A percentile compares a stretch with the other conserved stretches of the same genome.
Evolutionary conservation across 2,329 filamentous ascomycete species (phyloP).

Genomic region (Clathrospora elynae): DNA sequence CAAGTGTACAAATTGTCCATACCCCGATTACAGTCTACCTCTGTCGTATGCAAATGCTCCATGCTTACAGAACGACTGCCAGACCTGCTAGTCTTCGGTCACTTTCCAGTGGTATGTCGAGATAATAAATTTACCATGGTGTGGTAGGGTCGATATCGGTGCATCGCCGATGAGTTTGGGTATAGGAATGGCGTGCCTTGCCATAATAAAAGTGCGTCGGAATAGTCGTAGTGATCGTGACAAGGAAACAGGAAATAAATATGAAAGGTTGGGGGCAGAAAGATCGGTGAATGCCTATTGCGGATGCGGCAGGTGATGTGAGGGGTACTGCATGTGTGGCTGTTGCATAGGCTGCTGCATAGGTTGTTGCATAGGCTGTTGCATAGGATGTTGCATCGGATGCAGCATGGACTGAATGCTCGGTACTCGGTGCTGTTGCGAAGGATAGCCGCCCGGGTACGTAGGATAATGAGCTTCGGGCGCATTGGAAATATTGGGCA

Average conservation of each 20-base stretch:
- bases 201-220: conserved; percentile 1
- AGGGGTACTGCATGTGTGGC: conserved; percentile 25
- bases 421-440: conserved; percentile 40
- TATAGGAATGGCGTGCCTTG: conserved; percentile 13
- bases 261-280: conserved; percentile 15
- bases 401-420: conserved; percentile 50
- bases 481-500: conserved; percentile 31
- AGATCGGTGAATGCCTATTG: conserved; percentile 16
- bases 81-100: conserved; percentile 3
- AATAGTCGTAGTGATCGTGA: conserved; percentile 25
- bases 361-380: conserved; percentile 10
- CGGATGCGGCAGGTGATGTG: conserved; percentile 23
- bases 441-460: conserved; percentile 27
- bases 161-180: conserved; percentile 11
- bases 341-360: conserved; percentile 11
- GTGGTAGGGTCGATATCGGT: conserved; percentile 8
- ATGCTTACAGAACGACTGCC: conserved; percentile 10
- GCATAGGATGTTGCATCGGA: conserved; percentile 16
- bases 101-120: conserved; percentile 2
- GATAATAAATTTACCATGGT: conserved; percentile 5
- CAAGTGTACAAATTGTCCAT: conserved; percentile 24
- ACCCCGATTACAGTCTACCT: conserved; percentile 25
- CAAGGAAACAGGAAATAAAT: conserved; percentile 16
- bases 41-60: conserved; percentile 10
- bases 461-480: conserved; percentile 26